phyloP scores from a whole-genome alignment of 2,329 filamentous ascomycete genomes.

The Sclerotinia glacialis region DNA sequence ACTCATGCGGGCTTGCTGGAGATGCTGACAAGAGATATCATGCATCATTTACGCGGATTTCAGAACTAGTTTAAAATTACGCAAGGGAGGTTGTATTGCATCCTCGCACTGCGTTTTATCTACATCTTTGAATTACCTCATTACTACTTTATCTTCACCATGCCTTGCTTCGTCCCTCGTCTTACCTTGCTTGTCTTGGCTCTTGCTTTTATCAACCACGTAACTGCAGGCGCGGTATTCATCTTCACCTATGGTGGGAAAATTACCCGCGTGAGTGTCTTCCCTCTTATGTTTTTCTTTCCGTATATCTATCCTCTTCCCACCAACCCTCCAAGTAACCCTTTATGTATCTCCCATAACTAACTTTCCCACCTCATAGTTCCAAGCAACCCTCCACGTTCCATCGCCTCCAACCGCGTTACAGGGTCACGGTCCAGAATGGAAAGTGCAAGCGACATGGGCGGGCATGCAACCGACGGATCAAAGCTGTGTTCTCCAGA shows the following conservation, averaged over 20 bases:
- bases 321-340: neutral
- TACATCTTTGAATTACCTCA: neutral
- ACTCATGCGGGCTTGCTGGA: neutral
- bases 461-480: neutral
- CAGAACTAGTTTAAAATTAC: too few relatives aligned
- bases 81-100: neutral
- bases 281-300: neutral
- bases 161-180: neutral
- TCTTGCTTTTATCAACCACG: neutral
- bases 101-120: neutral
- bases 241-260: conserved; percentile 9
- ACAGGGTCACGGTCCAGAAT: conserved; percentile 1
- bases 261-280: conserved; percentile 1
- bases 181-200: neutral
- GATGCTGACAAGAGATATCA: neutral
- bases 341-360: too few relatives aligned
- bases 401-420: conserved; percentile 7
- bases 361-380: neutral
- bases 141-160: neutral
- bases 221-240: neutral
- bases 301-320: too few relatives aligned
- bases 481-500: conserved; percentile 28
- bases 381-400: conserved; percentile 2
- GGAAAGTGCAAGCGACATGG: conserved; percentile 10
- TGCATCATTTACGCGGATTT: neutral